A percentile compares a stretch with the other conserved stretches of the same genome.
phyloP scores from a whole-genome alignment of 1,284 basidiomycete species.

The Cystobasidium slooffiae region DNA sequence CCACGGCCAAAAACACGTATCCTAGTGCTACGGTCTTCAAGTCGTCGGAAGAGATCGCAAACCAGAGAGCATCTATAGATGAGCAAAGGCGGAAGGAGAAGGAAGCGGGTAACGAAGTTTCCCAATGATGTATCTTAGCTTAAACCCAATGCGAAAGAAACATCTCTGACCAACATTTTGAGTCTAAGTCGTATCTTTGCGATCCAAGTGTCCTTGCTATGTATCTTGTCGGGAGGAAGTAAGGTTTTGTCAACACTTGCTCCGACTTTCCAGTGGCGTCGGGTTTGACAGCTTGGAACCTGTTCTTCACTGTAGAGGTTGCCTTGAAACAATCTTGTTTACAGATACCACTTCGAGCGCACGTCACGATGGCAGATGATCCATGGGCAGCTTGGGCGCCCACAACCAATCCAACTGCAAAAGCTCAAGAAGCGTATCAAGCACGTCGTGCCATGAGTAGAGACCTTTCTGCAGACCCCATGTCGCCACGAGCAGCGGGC shows the following conservation, averaged over 20 bases:
- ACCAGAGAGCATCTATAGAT: constrained; percentile 2
- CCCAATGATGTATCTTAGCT: constrained; percentile 54
- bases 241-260: no score
- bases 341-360: not conserved
- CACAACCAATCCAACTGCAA: not conserved
- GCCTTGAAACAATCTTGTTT: not conserved
- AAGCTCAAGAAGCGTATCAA: constrained; percentile 7
- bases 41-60: constrained; percentile 47
- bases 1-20: constrained; percentile 64
- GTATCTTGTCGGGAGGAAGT: no score
- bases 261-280: no score
- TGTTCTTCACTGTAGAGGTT: not conserved
- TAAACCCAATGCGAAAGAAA: not conserved
- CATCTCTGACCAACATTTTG: not conserved
- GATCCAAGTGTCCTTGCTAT: no score
- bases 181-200: no score
- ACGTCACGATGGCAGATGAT: constrained; percentile 11
- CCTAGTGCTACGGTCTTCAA: constrained; percentile 70
- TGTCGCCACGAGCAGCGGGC: not conserved
- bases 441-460: constrained; percentile 21
- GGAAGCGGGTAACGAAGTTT: constrained; percentile 67
- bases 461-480: constrained; percentile 15
- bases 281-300: not conserved
- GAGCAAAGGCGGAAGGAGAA: constrained; percentile 20
- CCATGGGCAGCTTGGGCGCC: constrained; percentile 26